A percentile compares a stretch with the other conserved stretches of the same genome.
Conservation (phyloP, 2,329 filamentous ascomycete genomes). For the Colletotrichum spaethianum region DNA sequence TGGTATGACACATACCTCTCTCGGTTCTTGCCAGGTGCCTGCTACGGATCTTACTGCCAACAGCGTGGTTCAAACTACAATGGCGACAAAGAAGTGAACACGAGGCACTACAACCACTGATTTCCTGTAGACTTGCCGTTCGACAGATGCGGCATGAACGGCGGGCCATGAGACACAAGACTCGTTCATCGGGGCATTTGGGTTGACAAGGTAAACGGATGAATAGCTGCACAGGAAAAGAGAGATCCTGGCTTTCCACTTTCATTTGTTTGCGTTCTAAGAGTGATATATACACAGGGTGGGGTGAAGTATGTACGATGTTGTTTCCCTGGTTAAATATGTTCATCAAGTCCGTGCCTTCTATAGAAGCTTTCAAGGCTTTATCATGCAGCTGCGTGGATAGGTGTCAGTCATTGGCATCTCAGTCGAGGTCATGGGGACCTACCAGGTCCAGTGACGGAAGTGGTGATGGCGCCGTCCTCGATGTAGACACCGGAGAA, state of each 20-base stretch:
- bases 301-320: background rate
- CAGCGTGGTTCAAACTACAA: background rate
- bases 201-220: background rate
- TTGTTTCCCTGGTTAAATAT: background rate
- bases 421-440: background rate
- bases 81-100: background rate
- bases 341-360: background rate
- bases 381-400: slow-evolving; percentile 6
- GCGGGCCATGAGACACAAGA: no score
- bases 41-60: background rate
- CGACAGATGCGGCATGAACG: no score
- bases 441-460: slow-evolving; percentile 47
- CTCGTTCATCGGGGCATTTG: background rate
- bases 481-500: slow-evolving; percentile 82
- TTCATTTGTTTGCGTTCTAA: slow-evolving; percentile 1
- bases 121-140: background rate
- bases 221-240: background rate
- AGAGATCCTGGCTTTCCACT: background rate
- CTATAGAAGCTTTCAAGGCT: no score
- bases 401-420: background rate
- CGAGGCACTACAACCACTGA: background rate
- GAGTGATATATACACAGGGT: slow-evolving; percentile 10
- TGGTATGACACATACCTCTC: slow-evolving; percentile 52
- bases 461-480: slow-evolving; percentile 52
- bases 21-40: slow-evolving; percentile 49